These are phyloP conservation scores for Sporothrix euskadiensis DNA, from an alignment of 2,329 filamentous ascomycete genomes.

Conservation along the genomic window DNA sequence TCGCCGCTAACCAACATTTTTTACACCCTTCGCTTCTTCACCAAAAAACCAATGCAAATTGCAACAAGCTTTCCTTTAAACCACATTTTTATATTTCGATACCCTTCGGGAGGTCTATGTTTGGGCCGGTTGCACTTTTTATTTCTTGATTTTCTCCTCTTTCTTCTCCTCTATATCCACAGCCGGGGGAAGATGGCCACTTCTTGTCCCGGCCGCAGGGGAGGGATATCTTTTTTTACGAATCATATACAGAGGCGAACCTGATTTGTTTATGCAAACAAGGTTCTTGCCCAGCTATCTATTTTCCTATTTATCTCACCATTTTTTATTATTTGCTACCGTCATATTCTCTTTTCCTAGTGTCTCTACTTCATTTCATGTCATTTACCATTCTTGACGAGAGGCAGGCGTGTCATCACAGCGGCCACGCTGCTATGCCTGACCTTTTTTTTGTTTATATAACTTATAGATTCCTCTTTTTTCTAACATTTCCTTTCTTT, in stretches of 20 bases:
- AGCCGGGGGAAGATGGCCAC: not conserved
- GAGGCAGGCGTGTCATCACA: conserved; percentile 8
- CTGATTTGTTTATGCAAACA: not conserved
- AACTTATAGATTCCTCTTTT: conserved; percentile 30
- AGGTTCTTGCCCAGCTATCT: conserved; percentile 19
- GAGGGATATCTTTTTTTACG: conserved; percentile 22
- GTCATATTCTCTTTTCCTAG: conserved; percentile 19
- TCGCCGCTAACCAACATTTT: conserved; percentile 39
- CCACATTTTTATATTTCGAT: conserved; percentile 45
- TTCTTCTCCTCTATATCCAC: conserved; percentile 5
- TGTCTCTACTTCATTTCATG: conserved; percentile 28
- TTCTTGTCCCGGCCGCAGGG: not conserved
- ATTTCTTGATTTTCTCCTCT: conserved; percentile 27
- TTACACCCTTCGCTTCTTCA: conserved; percentile 32
- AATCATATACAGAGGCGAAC: conserved; percentile 27
- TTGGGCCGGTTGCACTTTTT: conserved; percentile 34
- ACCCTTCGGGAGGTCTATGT: conserved; percentile 46
- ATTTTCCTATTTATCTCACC: conserved; percentile 27
- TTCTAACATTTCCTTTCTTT: conserved; percentile 19
- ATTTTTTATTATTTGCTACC: not conserved
- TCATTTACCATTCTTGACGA: conserved; percentile 29
- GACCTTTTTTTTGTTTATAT: conserved; percentile 26
- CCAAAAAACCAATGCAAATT: conserved; percentile 15
- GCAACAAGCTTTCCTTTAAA: conserved; percentile 22
- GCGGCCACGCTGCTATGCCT: conserved; percentile 4